These are phyloP conservation scores for Solanum boliviense DNA, from an alignment of 257 asterid genomes.

Conservation along the genomic window DNA sequence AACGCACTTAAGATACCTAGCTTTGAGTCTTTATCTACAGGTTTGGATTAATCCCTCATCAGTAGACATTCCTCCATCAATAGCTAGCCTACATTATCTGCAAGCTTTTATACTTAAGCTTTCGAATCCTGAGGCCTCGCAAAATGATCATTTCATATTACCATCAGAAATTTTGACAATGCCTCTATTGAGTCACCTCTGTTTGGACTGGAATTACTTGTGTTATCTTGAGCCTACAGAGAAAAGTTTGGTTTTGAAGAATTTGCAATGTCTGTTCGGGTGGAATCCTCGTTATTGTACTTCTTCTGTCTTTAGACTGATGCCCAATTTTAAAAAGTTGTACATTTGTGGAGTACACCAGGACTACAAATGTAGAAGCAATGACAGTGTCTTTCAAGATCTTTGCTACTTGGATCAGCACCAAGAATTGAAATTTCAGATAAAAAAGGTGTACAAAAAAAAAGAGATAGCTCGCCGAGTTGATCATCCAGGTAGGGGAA, in stretches of 20 bases:
- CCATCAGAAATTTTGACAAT: not conserved
- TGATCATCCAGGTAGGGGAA: no score
- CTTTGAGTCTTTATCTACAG: not conserved
- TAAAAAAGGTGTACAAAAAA: no score
- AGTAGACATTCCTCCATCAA: not conserved
- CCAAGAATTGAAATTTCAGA: no score
- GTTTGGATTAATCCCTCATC: not conserved
- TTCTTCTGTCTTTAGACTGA: not conserved
- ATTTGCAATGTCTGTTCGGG: slow-evolving; percentile 1
- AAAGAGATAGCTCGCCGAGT: no score
- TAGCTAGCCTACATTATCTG: not conserved
- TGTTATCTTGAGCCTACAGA: not conserved
- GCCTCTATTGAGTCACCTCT: not conserved
- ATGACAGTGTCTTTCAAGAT: no score
- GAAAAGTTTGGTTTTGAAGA: not conserved
- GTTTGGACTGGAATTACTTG: not conserved
- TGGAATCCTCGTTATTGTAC: slow-evolving; percentile 3
- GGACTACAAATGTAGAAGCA: no score
- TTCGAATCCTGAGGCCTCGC: no score
- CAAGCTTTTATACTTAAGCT: not conserved
- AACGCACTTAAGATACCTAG: not conserved
- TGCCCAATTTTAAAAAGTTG: slow-evolving; percentile 16
- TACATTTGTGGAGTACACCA: not conserved
- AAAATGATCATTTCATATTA: no score
- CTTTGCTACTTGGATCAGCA: no score